Base-by-base conservation (phyloP, 2,329 filamentous ascomycete genomes). In the Aureobasidium pullulans region DNA sequence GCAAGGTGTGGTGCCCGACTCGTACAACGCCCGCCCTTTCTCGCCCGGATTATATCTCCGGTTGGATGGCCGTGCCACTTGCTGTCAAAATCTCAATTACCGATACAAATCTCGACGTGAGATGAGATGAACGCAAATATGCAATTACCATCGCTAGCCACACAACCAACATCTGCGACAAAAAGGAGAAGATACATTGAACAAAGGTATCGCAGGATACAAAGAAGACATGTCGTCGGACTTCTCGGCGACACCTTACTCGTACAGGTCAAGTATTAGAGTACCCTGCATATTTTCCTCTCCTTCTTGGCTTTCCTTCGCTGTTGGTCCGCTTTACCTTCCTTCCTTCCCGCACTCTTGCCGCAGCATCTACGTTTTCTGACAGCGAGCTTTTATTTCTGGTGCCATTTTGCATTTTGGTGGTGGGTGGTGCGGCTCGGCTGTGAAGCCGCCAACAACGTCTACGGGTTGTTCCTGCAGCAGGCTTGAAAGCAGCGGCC, bases 331-430 rank as follows among this genome's bases (percentile, higher is more conserved):
- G 3, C 15, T n/a, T 36, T 8, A 13, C 23, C 10, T 49, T 40
- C 11, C n/a, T 6, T 15, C 6, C 9, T 16, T 52, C 34, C 48
- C 48, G 48, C 48, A 29, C 9, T 9, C 9, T 16, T 52, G 19
- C 48, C 48, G 36, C 48, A 16, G 50, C 50, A 54, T 54, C 50
- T 54, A 54, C 50, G 50, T 54, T 54, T 43, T 54, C 39, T 54
- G 50, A 54, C 50, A 54, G 37, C 48, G 29, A 39, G 13, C 48
- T n/a, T 13, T 40, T 40, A 15, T 40, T n/a, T 40, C 15, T 40
- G 15, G 37, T 40, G 9, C 15, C 15, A 6, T 13, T 40, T n/a
- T 40, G 34, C 15, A 15, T n/a, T 6, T 40, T 40, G 11, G 10
- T 23, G 23, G 23, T 23, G 23, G 23, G 23, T 23, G 23, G 23